Percentiles rank a stretch among this genome's conserved stretches.
Evolutionary conservation across 2,329 filamentous ascomycete genomes (phyloP).

Genomic region (Arthrinium puccinioides): DNA sequence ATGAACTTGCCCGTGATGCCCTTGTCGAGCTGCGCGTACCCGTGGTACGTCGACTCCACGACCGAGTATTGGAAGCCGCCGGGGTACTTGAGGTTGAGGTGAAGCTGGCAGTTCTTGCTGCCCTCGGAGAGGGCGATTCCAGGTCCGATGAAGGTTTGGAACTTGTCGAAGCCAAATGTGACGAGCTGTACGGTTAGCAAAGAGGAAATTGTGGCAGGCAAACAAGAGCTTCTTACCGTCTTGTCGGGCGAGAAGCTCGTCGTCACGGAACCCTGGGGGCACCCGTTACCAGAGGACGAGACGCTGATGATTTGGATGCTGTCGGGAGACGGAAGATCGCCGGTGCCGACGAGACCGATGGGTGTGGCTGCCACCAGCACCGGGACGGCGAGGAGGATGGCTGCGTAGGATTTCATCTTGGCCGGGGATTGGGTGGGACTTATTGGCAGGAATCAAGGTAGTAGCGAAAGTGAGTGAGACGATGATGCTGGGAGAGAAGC

Average conservation of each 20-base stretch:
- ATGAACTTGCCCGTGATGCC: conserved; percentile 36
- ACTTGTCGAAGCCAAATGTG: conserved; percentile 38
- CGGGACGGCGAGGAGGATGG: conserved; percentile 26
- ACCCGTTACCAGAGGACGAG: conserved; percentile 35
- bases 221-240: conserved; percentile 21
- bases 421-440: conserved; percentile 3
- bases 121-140: conserved; percentile 25
- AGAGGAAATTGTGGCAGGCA: not conserved
- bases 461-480: not conserved
- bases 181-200: conserved; percentile 26
- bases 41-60: conserved; percentile 40
- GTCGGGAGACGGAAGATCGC: conserved; percentile 28
- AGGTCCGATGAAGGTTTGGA: conserved; percentile 41
- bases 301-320: conserved; percentile 33
- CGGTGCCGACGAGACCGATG: conserved; percentile 19
- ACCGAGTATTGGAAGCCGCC: conserved; percentile 39
- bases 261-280: conserved; percentile 34
- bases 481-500: not conserved
- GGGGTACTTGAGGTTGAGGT: conserved; percentile 37
- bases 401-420: conserved; percentile 29
- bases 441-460: not conserved
- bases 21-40: conserved; percentile 36
- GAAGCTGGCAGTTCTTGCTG: conserved; percentile 41
- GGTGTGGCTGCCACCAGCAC: conserved; percentile 29
- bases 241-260: conserved; percentile 34